Evolutionary conservation across 148 eudicot species (phyloP), one percentile per base, ranked within the genome.

Genomic region (Arbutus unedo): DNA sequence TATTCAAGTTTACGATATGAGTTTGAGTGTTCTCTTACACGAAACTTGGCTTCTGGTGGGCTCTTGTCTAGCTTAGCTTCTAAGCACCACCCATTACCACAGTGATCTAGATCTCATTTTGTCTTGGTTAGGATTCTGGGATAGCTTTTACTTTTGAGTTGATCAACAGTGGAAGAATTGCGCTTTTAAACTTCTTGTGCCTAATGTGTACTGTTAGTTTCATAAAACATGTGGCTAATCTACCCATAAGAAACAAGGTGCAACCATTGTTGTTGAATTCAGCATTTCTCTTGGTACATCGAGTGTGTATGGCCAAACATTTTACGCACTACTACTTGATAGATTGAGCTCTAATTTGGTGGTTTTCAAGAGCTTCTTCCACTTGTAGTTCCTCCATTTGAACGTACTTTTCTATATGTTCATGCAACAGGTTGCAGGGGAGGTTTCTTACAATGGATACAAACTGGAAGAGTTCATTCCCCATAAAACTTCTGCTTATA

Each of bases 401-500:
- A 11, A 55, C 5, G 2, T n/a, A 23, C 5, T 50, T 50, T 71
- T 55, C 4, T 0, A 4, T 21, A 8, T 81, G 54, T 13, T 74
- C 18, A 13, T 43, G 6, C 41, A 41, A 80, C 86, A 94, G 96
- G 85, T 87, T 68, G 44, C 80, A 59, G 98, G 98, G 18, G 92
- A 93, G 31, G 81, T 95, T 25, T 73, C 91, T 57, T 95, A 92
- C 91, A 93, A 93, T 64, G 98, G 95, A 6, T 90, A 88, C 82
- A 85, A 86, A 80, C 84, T 95, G 11, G 83, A 86, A 64, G 91
- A 92, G 83, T 90, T 93, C 81, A 86, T 92, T 15, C 92, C 95
- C 31, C 98, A 93, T 78, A 95, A 92, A 85, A 90, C 90, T 62
- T 91, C 98, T 79, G 92, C 91, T 82, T 95, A 93, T 80, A 85